Base-by-base conservation (phyloP, 2,329 filamentous ascomycete genomes). In the Huntiella abstrusa region DNA sequence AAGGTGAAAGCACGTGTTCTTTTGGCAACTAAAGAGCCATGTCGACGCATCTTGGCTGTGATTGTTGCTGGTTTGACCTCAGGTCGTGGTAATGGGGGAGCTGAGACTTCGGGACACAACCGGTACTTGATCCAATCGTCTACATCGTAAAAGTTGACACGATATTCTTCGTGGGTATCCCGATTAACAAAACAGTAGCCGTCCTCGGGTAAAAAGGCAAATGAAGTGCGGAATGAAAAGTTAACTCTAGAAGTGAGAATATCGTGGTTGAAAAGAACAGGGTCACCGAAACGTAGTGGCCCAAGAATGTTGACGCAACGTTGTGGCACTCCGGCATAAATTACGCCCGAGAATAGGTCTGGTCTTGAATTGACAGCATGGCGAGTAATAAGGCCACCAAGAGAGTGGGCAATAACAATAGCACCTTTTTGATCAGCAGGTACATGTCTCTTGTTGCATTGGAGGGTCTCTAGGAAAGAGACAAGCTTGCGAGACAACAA, bases 211-310 rank as follows among this genome's bases (percentile, higher is more conserved):
- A 96, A 69, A 6, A 95, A 75, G 8, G 79, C 76, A 56, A 83
- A 95, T 37, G 78, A 87, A 0, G 86, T 93, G 5, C 88, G 74
- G 43, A 96, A 77, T 0, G 82, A 86, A 56, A 96, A 94, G 61
- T 93, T 93, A 54, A 94, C 87, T 57, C 91, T 83, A 0, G 88
- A 86, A 1, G 86, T 94, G 12, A 96, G 69, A 0, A 95, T 80
- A 53, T 84, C 83, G 51, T 86, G 86, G 55, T 87, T 93, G 49
- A 95, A 69, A 1, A 94, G 69, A 0, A 95, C 86, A 13, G 87
- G 83, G 57, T 96, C 87, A n/a, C 87, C 87, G 54, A 93, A 88
- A 33, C 87, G 77, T 10, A 96, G 60, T 1, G 87, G 87, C 0
- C 88, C 88, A 3, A 95, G 70, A 44, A 94, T 91, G 58, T 94